Base-by-base conservation (phyloP, 495 filamentous ascomycete species). In the Penicillium argentinense region DNA sequence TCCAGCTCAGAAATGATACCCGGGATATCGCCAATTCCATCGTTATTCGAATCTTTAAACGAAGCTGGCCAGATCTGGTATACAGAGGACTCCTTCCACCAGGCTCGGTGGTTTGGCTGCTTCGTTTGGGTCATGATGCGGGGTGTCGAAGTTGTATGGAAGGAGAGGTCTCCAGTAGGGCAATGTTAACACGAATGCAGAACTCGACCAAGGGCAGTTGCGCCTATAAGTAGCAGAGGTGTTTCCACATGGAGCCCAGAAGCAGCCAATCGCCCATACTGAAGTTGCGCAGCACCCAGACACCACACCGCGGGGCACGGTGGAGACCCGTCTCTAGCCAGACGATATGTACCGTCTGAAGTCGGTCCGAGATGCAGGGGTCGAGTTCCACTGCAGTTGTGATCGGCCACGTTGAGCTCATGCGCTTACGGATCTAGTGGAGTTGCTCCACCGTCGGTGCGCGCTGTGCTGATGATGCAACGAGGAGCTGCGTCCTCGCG, bases 11-110 rank as follows among this genome's bases (percentile, higher is more conserved):
- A 79, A 27, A 81, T 77, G 30, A 88, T 81, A 11, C 85, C 85
- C 1, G 72, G 80, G 26, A 88, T 78, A 55, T 87, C 84, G 9
- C 85, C 85, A 47, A 83, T 69, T 24, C 85, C 85, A 59, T 86
- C 83, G 40, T 75, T 71, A 55, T 86, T 84, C 25, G 80, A 80
- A 60, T 87, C 85, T 18, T 80, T 77, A 67, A 78, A 87, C 6
- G 73, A 79, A 3, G 82, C 76, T 2, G 84, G 84, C 68, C 84
- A 88, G 43, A 88, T 82, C 55, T 88, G 85, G 56, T 88, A 88
- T 30, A 86, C 77, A 14, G 65, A 74, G 45, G 51, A 64, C 55
- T 80, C 78, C 61, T 79, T 79, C 77, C 78, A 79, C 77, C 69
- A 75, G 33, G 64, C 71, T 39, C 60, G 73, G 62, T 68, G 70